phyloP scores from a whole-genome alignment of 345 rosid genomes.

The Ceriops decandra region DNA sequence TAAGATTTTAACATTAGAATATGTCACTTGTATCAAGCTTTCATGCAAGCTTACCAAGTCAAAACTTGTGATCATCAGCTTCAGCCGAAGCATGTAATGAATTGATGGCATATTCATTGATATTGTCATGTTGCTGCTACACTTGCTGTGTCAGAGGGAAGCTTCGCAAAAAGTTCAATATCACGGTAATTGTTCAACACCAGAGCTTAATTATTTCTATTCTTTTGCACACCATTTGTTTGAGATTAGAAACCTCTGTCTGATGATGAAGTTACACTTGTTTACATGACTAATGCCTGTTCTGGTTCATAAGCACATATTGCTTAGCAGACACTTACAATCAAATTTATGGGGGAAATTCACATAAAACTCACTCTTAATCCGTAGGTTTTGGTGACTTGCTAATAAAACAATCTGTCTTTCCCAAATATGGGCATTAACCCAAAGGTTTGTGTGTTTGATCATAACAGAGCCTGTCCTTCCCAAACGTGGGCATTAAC shows the following conservation, averaged over 20 bases:
- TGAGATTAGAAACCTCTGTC: too few relatives aligned
- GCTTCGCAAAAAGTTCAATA: conserved; percentile 76
- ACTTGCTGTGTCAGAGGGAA: conserved; percentile 93
- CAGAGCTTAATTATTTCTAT: conserved; percentile 6
- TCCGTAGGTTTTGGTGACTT: too few relatives aligned
- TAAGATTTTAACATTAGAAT: too few relatives aligned
- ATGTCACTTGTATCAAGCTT: too few relatives aligned
- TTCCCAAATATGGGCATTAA: too few relatives aligned
- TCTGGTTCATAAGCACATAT: background rate
- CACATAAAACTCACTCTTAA: too few relatives aligned
- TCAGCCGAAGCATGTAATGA: conserved; percentile 95
- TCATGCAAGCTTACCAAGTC: conserved; percentile 12
- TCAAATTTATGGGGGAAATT: too few relatives aligned
- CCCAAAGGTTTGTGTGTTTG: too few relatives aligned
- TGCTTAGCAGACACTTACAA: background rate
- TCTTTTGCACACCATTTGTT: background rate
- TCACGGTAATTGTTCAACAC: conserved; percentile 50
- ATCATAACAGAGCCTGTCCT: background rate
- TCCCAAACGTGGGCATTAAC: background rate
- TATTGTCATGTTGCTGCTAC: conserved; percentile 96
- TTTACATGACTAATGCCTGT: too few relatives aligned
- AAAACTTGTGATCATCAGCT: conserved; percentile 45
- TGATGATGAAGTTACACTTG: too few relatives aligned
- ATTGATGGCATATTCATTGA: conserved; percentile 83
- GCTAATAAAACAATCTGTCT: too few relatives aligned